Evolutionary conservation across 768 basidiomycete genomes (phyloP).

Genomic region (Pseudohyphozyma bogoriensis): DNA sequence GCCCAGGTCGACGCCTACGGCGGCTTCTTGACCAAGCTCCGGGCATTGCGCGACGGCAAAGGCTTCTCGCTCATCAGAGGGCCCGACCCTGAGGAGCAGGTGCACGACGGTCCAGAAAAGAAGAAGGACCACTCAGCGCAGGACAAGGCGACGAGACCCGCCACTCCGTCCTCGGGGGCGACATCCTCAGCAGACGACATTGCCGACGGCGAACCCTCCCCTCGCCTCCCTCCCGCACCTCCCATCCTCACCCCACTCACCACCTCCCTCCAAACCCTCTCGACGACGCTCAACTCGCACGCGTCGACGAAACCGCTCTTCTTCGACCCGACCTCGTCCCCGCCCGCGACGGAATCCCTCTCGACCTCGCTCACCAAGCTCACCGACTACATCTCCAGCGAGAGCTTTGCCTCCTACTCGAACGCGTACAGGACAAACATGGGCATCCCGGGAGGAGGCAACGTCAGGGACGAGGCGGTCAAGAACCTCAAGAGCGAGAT

Average conservation of each 20-base stretch:
- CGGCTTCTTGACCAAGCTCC: not conserved
- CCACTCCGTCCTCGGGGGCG: not conserved
- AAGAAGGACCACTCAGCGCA: no score
- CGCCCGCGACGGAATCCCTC: constrained; percentile 10
- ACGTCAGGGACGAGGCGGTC: not conserved
- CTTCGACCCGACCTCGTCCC: constrained; percentile 5
- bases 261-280: constrained; percentile 3
- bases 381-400: constrained; percentile 21
- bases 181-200: not conserved
- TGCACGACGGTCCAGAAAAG: no score
- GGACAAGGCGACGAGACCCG: no score
- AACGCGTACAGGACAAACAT: constrained; percentile 1
- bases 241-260: not conserved
- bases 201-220: not conserved
- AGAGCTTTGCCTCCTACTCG: not conserved
- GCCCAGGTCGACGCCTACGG: not conserved
- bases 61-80: constrained; percentile 1
- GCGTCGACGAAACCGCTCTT: not conserved
- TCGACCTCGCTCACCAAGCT: constrained; percentile 16
- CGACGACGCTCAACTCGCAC: not conserved
- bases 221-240: not conserved
- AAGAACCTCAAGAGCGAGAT: constrained; percentile 17
- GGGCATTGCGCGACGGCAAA: no score
- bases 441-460: not conserved
- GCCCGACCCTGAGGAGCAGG: not conserved